Evolutionary conservation across 2,329 filamentous ascomycete genomes (phyloP), one percentile per base, ranked within the genome.

Genomic region (Fusarium armeniacum): DNA sequence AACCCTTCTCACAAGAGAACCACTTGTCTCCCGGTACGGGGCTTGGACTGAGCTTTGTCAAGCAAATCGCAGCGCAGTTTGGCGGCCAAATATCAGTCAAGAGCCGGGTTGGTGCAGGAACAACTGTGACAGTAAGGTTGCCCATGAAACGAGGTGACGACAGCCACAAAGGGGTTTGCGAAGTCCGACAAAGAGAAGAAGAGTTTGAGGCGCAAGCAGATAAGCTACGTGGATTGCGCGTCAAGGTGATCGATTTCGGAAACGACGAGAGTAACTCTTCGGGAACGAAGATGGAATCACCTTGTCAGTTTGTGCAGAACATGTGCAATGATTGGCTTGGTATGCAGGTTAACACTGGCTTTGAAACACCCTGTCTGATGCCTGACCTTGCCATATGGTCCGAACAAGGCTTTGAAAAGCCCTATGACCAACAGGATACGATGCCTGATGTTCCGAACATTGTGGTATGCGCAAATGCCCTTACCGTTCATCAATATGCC

Each of bases 1-100:
- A 84, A 0, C 87, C 89, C 0, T 92, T 92, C 64, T 78, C 83
- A 0, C 90, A 93, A 65, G 90, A 92, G 71, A 84, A 91, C 49
- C 78, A 81, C 0, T 76, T 92, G 2, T 82, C 85, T 0, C 84
- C 86, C 0, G 90, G 90, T 0, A 87, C 87, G 0, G 90, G 90
- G 0, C 80, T 93, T 0, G 90, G 91, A 0, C 77, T 93, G 32
- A 89, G 87, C 41, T 86, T 93, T 11, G 90, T 92, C 4, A 83
- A 85, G 22, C 80, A 82, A 52, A 86, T 92, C 9, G 85, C 89
- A 2, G 82, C 83, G 16, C 83, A 86, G 10, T 79, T 92, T 0
- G 83, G 84, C 26, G 90, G 90, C 0, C 81, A 81, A 2, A 86
- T 93, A 44, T 81, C 85, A 3, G 83, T 92, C n/a, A 81, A 82